These are phyloP conservation scores for Moelleriella libera DNA, from an alignment of 2,329 filamentous ascomycete species.

Conservation along the genomic window DNA sequence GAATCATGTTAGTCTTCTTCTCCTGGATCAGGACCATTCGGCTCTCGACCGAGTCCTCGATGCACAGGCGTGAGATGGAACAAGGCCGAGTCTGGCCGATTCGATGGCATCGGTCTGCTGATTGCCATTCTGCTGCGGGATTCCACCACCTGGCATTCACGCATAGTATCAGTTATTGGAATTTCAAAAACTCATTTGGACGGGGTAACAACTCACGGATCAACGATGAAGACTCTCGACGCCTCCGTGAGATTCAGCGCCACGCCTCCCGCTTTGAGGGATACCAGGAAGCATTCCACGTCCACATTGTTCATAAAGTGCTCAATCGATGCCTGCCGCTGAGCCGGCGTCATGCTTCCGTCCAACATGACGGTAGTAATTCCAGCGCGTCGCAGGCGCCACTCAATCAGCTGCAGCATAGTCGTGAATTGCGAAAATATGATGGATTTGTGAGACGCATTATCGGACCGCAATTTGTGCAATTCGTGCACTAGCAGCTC, in stretches of 20 bases:
- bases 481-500: conserved; percentile 91
- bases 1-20: conserved; percentile 98
- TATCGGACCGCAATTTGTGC: conserved; percentile 81
- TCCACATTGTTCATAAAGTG: conserved; percentile 93
- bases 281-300: conserved; percentile 92
- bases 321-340: conserved; percentile 86
- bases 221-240: conserved; percentile 87
- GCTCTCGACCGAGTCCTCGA: conserved; percentile 93
- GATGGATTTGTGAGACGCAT: conserved; percentile 88
- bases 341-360: conserved; percentile 88
- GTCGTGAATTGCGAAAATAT: conserved; percentile 96
- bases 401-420: conserved; percentile 94
- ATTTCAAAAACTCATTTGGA: no score
- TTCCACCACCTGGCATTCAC: conserved; percentile 70
- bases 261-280: conserved; percentile 89
- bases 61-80: conserved; percentile 85
- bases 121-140: conserved; percentile 99
- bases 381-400: conserved; percentile 88
- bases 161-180: no score
- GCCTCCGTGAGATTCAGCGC: conserved; percentile 92
- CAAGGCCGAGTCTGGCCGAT: conserved; percentile 92
- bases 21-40: conserved; percentile 93
- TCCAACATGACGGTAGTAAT: conserved; percentile 98
- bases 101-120: conserved; percentile 82
- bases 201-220: conserved; percentile 53